These are phyloP conservation scores for Lenwebbia sp. DNA, from an alignment of 345 rosid genomes.

Conservation along the genomic window DNA sequence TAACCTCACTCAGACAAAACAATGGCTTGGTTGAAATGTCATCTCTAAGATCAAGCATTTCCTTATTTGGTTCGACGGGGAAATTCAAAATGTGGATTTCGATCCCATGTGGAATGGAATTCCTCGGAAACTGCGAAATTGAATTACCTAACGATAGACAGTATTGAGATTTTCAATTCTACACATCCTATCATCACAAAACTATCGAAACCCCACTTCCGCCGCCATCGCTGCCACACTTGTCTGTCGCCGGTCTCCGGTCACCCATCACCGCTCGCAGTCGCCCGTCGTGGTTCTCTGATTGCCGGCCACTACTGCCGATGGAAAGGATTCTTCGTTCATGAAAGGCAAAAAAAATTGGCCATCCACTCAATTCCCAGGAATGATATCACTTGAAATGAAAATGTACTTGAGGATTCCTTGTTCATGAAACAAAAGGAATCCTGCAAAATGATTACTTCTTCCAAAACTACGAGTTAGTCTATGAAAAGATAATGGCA, in stretches of 20 bases:
- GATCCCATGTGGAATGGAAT: not conserved
- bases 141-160: not conserved
- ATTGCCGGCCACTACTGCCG: not conserved
- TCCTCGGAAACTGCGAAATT: not conserved
- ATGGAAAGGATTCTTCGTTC: not conserved
- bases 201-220: not conserved
- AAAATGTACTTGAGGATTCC: not conserved
- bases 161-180: not conserved
- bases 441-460: not conserved
- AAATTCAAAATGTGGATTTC: not conserved
- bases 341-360: not conserved
- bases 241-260: not conserved
- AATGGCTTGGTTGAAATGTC: not conserved
- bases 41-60: not conserved
- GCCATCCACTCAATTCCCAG: not conserved
- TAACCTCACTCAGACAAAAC: not conserved
- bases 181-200: not conserved
- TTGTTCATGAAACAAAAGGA: not conserved
- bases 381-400: not conserved
- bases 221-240: not conserved
- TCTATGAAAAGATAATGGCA: not conserved
- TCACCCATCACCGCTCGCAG: not conserved
- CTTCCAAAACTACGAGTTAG: not conserved
- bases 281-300: not conserved
- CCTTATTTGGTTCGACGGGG: not conserved